These are phyloP conservation scores for Echites panduratus DNA, from an alignment of 257 asterid species.

Conservation along the genomic window DNA sequence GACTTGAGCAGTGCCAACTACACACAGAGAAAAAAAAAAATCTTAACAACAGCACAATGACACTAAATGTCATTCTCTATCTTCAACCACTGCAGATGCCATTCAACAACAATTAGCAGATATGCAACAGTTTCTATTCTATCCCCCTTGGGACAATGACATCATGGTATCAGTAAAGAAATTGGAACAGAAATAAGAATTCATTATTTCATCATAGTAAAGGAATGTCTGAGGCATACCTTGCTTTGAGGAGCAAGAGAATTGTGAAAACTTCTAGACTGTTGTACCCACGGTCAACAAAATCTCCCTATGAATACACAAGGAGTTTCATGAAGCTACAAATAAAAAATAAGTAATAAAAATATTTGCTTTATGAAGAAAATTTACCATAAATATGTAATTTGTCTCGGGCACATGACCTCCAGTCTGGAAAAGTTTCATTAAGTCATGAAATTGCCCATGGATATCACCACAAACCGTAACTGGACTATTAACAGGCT, in stretches of 20 bases:
- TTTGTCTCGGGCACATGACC: conserved; percentile 98
- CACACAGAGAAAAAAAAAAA: too few relatives aligned
- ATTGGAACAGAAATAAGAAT: background rate
- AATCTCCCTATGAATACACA: conserved; percentile 69
- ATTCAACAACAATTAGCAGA: too few relatives aligned
- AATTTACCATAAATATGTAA: conserved; percentile 87
- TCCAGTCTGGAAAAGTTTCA: conserved; percentile 99
- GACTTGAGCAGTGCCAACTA: too few relatives aligned
- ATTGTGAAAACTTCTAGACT: conserved; percentile 96
- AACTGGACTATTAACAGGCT: conserved; percentile 98
- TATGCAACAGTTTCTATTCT: background rate
- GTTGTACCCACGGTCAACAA: conserved; percentile 98
- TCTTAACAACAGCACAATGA: too few relatives aligned
- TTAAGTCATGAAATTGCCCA: conserved; percentile 94
- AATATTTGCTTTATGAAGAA: background rate
- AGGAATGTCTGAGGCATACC: conserved; percentile 31
- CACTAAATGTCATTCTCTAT: too few relatives aligned
- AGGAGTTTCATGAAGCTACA: conserved; percentile 17
- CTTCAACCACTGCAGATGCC: too few relatives aligned
- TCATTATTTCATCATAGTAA: background rate
- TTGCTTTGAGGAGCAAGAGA: conserved; percentile 94
- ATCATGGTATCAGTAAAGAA: background rate
- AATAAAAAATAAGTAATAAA: too few relatives aligned
- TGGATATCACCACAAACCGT: conserved; percentile 99
- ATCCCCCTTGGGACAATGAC: background rate